Conservation (phyloP, 768 basidiomycete genomes). For the Mycena sanguinolenta region DNA sequence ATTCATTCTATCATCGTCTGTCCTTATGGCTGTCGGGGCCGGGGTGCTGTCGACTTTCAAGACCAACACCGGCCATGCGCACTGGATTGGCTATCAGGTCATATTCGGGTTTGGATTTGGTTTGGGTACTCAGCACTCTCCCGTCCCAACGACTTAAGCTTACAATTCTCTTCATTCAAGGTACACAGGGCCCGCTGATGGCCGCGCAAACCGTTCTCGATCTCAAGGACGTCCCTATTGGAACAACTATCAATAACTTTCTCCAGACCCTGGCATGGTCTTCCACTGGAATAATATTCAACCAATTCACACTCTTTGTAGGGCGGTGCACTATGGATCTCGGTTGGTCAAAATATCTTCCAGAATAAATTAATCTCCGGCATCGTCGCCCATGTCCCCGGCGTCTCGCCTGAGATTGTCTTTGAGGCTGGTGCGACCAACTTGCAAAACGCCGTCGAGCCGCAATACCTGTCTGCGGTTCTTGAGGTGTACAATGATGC, state of each 20-base stretch:
- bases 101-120: constrained; percentile 1
- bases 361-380: not conserved
- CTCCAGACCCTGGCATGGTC: not conserved
- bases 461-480: not conserved
- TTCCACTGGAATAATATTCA: no score
- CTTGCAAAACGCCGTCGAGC: not conserved
- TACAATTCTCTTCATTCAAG: no score
- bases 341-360: not conserved
- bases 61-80: not conserved
- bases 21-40: not conserved
- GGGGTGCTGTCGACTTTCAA: not conserved
- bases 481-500: not conserved
- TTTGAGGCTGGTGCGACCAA: not conserved
- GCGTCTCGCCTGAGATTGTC: not conserved
- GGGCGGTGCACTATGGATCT: not conserved
- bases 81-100: constrained; percentile 6
- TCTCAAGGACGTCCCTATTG: not conserved
- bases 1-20: not conserved
- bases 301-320: not conserved
- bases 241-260: not conserved
- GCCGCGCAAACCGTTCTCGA: not conserved
- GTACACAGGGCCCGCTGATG: not conserved
- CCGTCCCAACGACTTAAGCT: no score
- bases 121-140: not conserved
- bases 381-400: not conserved